phyloP scores from a whole-genome alignment of 768 basidiomycete genomes.

The Mycena galericulata region DNA sequence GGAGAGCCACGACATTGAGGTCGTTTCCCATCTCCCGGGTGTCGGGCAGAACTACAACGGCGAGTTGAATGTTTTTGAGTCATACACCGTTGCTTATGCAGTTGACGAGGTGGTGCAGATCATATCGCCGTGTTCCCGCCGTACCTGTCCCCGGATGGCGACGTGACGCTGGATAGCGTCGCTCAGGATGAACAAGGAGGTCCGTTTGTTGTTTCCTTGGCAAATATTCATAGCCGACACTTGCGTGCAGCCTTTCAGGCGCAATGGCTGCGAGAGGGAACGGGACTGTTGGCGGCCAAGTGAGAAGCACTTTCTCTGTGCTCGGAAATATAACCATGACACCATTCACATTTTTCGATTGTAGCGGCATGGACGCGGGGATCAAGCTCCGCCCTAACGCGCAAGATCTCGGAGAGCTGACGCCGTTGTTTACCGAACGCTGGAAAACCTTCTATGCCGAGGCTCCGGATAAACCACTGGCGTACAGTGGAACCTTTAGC shows the following conservation, averaged over 20 bases:
- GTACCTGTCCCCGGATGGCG: neutral
- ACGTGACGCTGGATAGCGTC: neutral
- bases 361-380: slow-evolving; percentile 65
- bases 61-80: neutral
- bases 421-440: slow-evolving; percentile 56
- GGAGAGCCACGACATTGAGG: slow-evolving; percentile 56
- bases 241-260: neutral
- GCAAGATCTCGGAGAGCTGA: slow-evolving; percentile 61
- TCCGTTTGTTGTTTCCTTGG: neutral
- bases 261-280: slow-evolving; percentile 4
- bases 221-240: neutral
- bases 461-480: slow-evolving; percentile 64
- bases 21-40: slow-evolving; percentile 57
- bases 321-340: neutral
- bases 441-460: slow-evolving; percentile 64
- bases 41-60: slow-evolving; percentile 44
- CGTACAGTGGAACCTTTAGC: slow-evolving; percentile 54
- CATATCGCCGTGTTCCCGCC: neutral
- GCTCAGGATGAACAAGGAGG: neutral
- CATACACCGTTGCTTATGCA: neutral
- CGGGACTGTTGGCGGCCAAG: slow-evolving; percentile 1
- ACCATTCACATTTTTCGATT: neutral
- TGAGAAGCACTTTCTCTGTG: neutral
- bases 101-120: neutral
- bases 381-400: slow-evolving; percentile 64